Conservation (phyloP, 2,329 filamentous ascomycete species). For the Botrytis elliptica region DNA sequence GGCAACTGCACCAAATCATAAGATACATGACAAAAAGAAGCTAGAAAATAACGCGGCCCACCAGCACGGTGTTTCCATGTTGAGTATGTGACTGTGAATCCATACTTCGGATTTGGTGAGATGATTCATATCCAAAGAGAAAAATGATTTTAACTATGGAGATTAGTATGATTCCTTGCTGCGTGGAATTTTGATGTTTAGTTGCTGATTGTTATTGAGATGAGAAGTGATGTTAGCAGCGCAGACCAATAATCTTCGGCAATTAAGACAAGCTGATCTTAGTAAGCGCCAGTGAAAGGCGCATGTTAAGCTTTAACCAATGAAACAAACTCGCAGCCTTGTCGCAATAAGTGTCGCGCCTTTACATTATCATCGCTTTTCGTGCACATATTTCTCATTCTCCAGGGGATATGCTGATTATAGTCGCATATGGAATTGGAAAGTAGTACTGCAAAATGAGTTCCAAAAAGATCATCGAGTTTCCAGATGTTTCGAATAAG, state of each 20-base stretch:
- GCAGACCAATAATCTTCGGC: neutral
- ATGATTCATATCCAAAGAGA: neutral
- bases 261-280: constrained; percentile 1
- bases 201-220: neutral
- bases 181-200: neutral
- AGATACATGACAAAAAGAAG: constrained; percentile 6
- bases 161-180: neutral
- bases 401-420: neutral
- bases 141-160: neutral
- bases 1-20: neutral
- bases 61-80: neutral
- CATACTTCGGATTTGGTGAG: neutral
- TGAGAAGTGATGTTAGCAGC: neutral
- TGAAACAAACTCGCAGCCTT: constrained; percentile 7
- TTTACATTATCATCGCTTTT: neutral
- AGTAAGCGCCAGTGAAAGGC: constrained; percentile 2
- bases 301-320: constrained; percentile 5
- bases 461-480: constrained; percentile 43
- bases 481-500: constrained; percentile 74
- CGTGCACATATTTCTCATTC: neutral
- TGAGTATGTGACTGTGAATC: neutral
- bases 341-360: neutral
- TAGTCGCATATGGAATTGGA: constrained; percentile 2
- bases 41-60: neutral
- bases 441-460: constrained; percentile 12